Base-by-base conservation (phyloP, 306 rosid species). In the Macrotyloma uniflorum region DNA sequence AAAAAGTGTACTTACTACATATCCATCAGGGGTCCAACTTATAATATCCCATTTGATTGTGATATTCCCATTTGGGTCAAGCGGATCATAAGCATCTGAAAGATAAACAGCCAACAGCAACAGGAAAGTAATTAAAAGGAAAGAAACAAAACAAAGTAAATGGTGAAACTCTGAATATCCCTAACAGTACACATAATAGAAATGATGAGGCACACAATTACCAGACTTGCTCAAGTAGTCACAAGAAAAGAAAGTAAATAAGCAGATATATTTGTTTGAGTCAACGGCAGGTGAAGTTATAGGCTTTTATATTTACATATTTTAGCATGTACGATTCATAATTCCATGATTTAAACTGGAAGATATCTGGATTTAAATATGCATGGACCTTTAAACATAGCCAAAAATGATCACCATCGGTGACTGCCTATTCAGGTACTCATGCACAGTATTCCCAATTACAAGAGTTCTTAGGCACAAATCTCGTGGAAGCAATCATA, bases 21-120 rank as follows among this genome's bases (percentile, higher is more conserved):
- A 93, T 69, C 97, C 97, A 86, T 93, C 97, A 40, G 91, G 33
- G 43, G 92, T 82, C 97, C 97, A 93, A 66, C 80, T 85, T 11
- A 83, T 85, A 20, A 93, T 72, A 80, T 93, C 97, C 97, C 97
- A 93, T 84, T 87, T 89, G 86, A 93, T 86, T 24, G 97, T 90
- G 84, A 93, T 88, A 57, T 90, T 93, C 55, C 96, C 97, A 79
- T 72, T 85, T 42, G 96, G 97, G 63, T 93, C 97, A 68, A 86
- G 96, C 38, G 97, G 74, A 77, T 93, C 97, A 80, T 85, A 93
- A 28, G 97, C 96, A 54, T 87, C 96, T 93, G 91, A 65, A 81
- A 50, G 43, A 58, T 40, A 71, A 80, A 69, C 32, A 71, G 14
- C 32, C 68, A 76, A n/a, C 3, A 19, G 8, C 18, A 75, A 32